These are phyloP conservation scores for Penicillium canescens DNA, from an alignment of 495 filamentous ascomycete species.

Conservation along the genomic window DNA sequence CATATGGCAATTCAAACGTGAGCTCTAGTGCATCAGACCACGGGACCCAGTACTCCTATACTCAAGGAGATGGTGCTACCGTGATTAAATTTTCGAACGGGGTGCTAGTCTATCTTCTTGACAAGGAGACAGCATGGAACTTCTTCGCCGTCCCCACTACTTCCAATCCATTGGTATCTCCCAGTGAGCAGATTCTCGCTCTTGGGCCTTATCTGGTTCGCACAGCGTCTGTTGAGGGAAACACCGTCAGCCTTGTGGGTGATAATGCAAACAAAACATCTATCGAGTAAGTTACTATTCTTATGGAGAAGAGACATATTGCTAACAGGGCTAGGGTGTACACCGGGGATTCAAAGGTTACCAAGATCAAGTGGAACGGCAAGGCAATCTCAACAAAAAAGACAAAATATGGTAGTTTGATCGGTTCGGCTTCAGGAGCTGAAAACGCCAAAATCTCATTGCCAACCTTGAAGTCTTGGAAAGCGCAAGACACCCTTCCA, in stretches of 20 bases:
- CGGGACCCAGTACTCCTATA: conserved; percentile 42
- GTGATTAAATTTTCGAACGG: conserved; percentile 52
- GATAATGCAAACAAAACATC: conserved; percentile 64
- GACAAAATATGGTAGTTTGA: conserved; percentile 47
- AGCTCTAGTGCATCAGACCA: conserved; percentile 47
- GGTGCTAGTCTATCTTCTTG: conserved; percentile 55
- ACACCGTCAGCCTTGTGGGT: conserved; percentile 56
- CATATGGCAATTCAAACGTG: conserved; percentile 39
- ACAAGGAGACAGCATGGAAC: conserved; percentile 46
- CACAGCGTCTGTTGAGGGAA: conserved; percentile 47
- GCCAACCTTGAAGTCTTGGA: conserved; percentile 61
- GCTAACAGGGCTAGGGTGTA: conserved; percentile 42
- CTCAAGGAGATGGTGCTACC: conserved; percentile 34
- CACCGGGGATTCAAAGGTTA: conserved; percentile 42
- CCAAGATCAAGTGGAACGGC: conserved; percentile 57
- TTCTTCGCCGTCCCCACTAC: conserved; percentile 51
- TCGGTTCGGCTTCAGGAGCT: conserved; percentile 47
- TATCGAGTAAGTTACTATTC: conserved; percentile 46
- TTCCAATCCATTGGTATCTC: conserved; percentile 28
- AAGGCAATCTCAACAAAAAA: conserved; percentile 32
- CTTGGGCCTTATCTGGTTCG: conserved; percentile 64
- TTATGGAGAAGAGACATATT: background rate
- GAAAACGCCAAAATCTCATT: conserved; percentile 44
- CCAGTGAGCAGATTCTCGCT: conserved; percentile 64
- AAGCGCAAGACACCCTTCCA: conserved; percentile 64